Conservation (phyloP, 202 grass and related monocot genomes). For the Eragrostis tef region DNA sequence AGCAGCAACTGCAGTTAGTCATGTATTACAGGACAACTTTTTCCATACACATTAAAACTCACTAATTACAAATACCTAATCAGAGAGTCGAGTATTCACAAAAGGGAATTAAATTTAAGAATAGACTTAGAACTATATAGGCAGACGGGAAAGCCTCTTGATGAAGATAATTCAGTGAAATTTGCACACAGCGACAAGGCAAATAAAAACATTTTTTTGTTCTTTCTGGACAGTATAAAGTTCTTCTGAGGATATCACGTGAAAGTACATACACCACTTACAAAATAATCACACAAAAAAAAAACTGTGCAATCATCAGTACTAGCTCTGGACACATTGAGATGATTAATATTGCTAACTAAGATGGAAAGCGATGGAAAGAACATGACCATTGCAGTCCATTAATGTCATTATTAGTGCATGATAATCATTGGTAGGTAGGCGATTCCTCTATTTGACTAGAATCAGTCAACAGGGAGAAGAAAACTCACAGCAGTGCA, state of each 20-base stretch:
- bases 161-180: constrained; percentile 23
- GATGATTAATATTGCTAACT: constrained; percentile 33
- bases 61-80: constrained; percentile 19
- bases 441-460: constrained; percentile 34
- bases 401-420: constrained; percentile 43
- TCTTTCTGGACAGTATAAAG: constrained; percentile 20
- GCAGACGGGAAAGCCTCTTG: not conserved
- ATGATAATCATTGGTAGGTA: constrained; percentile 42
- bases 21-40: not conserved
- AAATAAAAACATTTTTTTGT: not conserved
- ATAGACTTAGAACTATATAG: constrained; percentile 11
- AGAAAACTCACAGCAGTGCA: constrained; percentile 68
- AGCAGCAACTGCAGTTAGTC: not conserved
- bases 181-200: not conserved
- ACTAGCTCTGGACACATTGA: constrained; percentile 30
- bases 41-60: not conserved
- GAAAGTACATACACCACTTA: not conserved
- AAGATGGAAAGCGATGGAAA: constrained; percentile 35
- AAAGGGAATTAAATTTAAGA: not conserved
- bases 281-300: not conserved
- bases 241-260: constrained; percentile 22
- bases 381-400: constrained; percentile 17
- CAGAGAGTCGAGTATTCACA: not conserved
- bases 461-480: constrained; percentile 33
- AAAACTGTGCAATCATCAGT: constrained; percentile 7